Evolutionary conservation across 2,329 filamentous ascomycete genomes (phyloP).

Genomic region (Thermoascus crustaceus): DNA sequence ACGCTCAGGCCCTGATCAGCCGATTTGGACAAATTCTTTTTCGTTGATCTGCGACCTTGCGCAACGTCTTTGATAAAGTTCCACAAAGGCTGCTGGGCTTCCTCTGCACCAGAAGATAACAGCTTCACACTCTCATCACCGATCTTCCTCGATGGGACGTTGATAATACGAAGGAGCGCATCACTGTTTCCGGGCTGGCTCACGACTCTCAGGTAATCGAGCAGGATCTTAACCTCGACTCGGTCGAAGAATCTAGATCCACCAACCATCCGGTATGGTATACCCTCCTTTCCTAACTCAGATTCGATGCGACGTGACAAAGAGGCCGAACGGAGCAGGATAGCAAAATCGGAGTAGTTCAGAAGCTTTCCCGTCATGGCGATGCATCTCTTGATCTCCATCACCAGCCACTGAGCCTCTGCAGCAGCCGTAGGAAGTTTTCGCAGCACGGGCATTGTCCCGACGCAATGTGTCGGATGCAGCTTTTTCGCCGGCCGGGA

Average conservation of each 20-base stretch:
- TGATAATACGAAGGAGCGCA: conserved; percentile 73
- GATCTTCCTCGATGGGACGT: conserved; percentile 70
- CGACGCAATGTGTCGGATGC: conserved; percentile 69
- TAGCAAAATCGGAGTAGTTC: conserved; percentile 68
- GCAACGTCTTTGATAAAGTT: conserved; percentile 54
- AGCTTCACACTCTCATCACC: conserved; percentile 69
- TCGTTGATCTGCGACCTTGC: conserved; percentile 44
- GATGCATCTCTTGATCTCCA: conserved; percentile 65
- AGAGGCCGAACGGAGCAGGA: conserved; percentile 75
- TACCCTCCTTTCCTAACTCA: conserved; percentile 67
- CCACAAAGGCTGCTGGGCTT: conserved; percentile 64
- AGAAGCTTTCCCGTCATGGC: conserved; percentile 67
- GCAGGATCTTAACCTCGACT: conserved; percentile 72
- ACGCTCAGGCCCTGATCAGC: conserved; percentile 50
- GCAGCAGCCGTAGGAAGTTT: conserved; percentile 59
- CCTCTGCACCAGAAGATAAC: conserved; percentile 69
- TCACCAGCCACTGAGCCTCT: conserved; percentile 83
- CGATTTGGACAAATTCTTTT: conserved; percentile 48
- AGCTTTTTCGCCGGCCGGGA: conserved; percentile 72
- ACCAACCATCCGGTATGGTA: conserved; percentile 88
- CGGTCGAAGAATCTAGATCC: conserved; percentile 89
- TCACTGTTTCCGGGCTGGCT: conserved; percentile 82
- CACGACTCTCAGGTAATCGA: conserved; percentile 83
- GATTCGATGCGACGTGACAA: conserved; percentile 82
- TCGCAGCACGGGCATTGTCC: conserved; percentile 72